phyloP scores from a whole-genome alignment of 2,329 filamentous ascomycete species.

The Didymella pomorum region DNA sequence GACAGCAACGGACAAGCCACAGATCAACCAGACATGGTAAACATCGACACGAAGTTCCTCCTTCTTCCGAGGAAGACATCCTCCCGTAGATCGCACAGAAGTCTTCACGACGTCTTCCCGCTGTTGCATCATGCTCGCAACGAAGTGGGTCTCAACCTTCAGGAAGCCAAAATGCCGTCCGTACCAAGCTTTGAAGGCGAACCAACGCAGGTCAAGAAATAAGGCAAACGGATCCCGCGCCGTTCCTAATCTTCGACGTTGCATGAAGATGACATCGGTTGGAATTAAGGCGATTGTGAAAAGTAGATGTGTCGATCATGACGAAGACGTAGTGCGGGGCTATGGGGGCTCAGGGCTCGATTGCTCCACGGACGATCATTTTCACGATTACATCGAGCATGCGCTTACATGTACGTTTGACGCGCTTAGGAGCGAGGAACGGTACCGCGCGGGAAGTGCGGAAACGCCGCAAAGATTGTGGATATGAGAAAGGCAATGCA shows the following conservation, averaged over 20 bases:
- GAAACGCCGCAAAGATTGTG: neutral
- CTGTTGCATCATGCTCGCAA: conserved; percentile 13
- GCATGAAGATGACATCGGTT: conserved; percentile 18
- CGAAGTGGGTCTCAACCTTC: conserved; percentile 12
- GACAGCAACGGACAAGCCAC: neutral
- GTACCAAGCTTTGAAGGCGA: neutral
- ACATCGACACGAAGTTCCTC: neutral
- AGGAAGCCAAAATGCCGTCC: neutral
- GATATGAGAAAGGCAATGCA: neutral
- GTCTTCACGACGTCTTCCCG: conserved; percentile 4
- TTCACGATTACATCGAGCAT: conserved; percentile 11
- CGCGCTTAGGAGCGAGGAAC: neutral
- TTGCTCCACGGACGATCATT: conserved; percentile 15
- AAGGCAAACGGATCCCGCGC: conserved; percentile 2
- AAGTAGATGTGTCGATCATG: conserved; percentile 30
- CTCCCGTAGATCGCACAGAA: conserved; percentile 2
- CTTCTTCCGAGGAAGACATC: neutral
- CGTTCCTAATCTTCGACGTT: conserved; percentile 9
- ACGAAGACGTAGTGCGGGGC: conserved; percentile 26
- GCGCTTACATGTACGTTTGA: conserved; percentile 3
- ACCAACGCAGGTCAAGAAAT: conserved; percentile 4
- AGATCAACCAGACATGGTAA: neutral
- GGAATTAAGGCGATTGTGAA: conserved; percentile 4
- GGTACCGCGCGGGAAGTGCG: neutral
- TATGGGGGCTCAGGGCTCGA: conserved; percentile 21